phyloP scores from a whole-genome alignment of 2,329 filamentous ascomycete species.

The Hortaea werneckii region DNA sequence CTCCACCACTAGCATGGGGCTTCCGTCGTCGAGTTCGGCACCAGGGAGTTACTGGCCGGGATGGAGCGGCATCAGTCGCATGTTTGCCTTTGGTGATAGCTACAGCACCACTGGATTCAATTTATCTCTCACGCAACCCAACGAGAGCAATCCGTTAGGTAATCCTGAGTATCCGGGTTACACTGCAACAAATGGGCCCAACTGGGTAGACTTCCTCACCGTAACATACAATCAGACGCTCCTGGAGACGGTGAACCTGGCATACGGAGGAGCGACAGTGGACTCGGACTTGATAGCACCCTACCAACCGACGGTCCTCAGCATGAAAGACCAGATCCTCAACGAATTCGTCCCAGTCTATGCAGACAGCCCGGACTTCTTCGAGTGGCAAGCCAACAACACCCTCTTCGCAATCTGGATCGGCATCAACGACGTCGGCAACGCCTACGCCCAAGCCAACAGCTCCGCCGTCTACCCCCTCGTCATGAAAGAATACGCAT shows the following conservation, averaged over 20 bases:
- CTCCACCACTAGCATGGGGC: neutral
- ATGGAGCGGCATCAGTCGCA: slow-evolving; percentile 14
- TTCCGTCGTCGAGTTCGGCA: neutral
- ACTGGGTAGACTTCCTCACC: slow-evolving; percentile 46
- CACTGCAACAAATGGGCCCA: slow-evolving; percentile 35
- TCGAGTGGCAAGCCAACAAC: slow-evolving; percentile 34
- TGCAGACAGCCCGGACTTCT: slow-evolving; percentile 3
- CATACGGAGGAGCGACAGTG: slow-evolving; percentile 37
- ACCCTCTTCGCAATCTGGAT: slow-evolving; percentile 32
- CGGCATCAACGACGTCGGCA: slow-evolving; percentile 48
- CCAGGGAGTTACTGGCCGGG: slow-evolving; percentile 10
- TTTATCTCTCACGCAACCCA: slow-evolving; percentile 41
- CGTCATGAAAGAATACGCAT: slow-evolving; percentile 30
- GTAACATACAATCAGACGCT: slow-evolving; percentile 34
- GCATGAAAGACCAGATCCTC: slow-evolving; percentile 42
- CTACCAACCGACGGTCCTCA: slow-evolving; percentile 39
- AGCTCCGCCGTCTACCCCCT: slow-evolving; percentile 21
- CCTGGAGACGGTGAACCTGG: slow-evolving; percentile 43
- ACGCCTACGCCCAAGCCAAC: slow-evolving; percentile 35
- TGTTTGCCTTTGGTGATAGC: slow-evolving; percentile 41
- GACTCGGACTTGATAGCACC: slow-evolving; percentile 41
- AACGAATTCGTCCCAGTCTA: slow-evolving; percentile 34
- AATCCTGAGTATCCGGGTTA: slow-evolving; percentile 45
- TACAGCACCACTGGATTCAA: slow-evolving; percentile 50
- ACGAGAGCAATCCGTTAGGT: slow-evolving; percentile 46